Conservation (phyloP, 2,329 filamentous ascomycete species). For the Beauveria sp. region DNA sequence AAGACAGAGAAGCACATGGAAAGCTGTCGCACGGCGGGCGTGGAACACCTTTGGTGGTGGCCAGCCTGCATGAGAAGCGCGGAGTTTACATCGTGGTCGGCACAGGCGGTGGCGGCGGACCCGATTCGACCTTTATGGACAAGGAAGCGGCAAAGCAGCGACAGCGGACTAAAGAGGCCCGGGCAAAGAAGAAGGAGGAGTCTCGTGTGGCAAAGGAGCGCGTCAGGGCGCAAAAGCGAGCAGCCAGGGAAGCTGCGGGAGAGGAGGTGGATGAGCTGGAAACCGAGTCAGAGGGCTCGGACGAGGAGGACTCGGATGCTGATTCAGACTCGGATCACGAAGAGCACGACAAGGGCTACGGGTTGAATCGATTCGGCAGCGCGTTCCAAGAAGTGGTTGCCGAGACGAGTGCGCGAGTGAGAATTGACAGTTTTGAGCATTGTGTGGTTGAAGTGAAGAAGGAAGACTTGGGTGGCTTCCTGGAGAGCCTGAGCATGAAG, state of each 20-base stretch:
- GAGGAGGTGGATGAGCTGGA: conserved; percentile 41
- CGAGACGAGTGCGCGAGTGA: conserved; percentile 80
- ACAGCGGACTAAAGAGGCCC: conserved; percentile 55
- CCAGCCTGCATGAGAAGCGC: conserved; percentile 77
- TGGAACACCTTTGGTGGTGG: conserved; percentile 82
- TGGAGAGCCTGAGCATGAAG: conserved; percentile 89
- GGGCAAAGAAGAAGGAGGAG: conserved; percentile 54
- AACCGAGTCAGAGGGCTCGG: conserved; percentile 36
- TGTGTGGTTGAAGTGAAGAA: conserved; percentile 97
- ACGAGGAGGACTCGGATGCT: conserved; percentile 34
- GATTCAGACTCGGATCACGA: conserved; percentile 49
- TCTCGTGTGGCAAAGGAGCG: conserved; percentile 49
- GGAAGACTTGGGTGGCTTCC: conserved; percentile 82
- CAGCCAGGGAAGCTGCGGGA: conserved; percentile 42
- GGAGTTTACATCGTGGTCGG: conserved; percentile 91
- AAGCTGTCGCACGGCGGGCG: conserved; percentile 60
- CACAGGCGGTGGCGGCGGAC: conserved; percentile 77
- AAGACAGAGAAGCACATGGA: conserved; percentile 71
- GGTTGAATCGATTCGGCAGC: conserved; percentile 83
- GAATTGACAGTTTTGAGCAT: conserved; percentile 95
- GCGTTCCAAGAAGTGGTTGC: conserved; percentile 93
- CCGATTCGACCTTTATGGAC: conserved; percentile 61
- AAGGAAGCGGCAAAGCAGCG: conserved; percentile 58
- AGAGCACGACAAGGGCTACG: conserved; percentile 55
- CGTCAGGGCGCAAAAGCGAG: conserved; percentile 53